Conservation (phyloP, 257 asterid genomes). For the Petunia axillaris region DNA sequence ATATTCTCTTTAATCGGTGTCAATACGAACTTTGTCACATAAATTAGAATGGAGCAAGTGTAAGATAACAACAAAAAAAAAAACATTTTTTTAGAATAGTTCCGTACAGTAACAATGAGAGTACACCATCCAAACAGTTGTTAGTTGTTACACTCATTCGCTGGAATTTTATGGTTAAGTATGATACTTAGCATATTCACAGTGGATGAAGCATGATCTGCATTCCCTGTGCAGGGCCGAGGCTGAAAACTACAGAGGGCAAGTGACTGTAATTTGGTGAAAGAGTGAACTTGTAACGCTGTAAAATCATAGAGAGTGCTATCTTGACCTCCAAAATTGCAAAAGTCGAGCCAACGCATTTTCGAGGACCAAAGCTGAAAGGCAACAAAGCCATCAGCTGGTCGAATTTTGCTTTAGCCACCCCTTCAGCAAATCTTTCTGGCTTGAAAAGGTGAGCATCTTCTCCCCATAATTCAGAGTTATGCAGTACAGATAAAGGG, state of each 20-base stretch:
- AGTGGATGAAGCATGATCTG: not conserved
- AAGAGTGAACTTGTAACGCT: constrained; percentile 44
- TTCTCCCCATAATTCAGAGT: constrained; percentile 53
- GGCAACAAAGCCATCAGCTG: constrained; percentile 50
- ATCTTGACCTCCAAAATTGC: constrained; percentile 58
- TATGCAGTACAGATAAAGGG: constrained; percentile 45
- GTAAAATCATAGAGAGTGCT: constrained; percentile 52
- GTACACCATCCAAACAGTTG: not conserved
- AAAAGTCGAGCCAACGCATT: constrained; percentile 58
- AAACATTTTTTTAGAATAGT: not conserved
- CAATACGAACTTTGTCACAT: no score
- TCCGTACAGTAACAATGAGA: not conserved
- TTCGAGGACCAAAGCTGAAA: constrained; percentile 55
- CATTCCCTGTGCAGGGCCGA: not conserved
- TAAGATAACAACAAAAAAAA: not conserved
- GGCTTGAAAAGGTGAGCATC: constrained; percentile 57
- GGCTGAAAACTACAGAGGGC: constrained; percentile 39
- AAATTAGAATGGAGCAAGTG: not conserved
- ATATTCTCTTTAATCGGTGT: no score
- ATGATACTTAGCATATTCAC: not conserved
- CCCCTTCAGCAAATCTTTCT: constrained; percentile 54
- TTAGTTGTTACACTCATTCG: not conserved
- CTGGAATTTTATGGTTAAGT: not conserved
- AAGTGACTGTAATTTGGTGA: constrained; percentile 52
- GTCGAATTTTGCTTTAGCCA: constrained; percentile 56